phyloP scores from a whole-genome alignment of 495 filamentous ascomycete species.

The Aspergillus affinis region DNA sequence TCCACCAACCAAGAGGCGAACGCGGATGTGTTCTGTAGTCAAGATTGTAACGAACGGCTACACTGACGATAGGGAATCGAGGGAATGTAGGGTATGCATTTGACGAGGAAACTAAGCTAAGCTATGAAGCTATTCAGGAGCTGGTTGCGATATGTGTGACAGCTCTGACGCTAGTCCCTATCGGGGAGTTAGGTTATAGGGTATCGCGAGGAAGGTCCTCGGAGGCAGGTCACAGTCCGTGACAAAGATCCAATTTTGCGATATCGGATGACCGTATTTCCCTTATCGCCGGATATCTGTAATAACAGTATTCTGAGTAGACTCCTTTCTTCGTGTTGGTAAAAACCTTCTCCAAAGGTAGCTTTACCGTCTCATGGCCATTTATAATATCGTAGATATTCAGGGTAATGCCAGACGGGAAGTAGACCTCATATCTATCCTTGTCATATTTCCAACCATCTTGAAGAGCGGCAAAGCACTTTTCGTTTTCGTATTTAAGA shows the following conservation, averaged over 20 bases:
- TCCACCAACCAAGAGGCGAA: neutral
- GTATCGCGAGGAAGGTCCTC: no score
- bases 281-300: slow-evolving; percentile 1
- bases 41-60: no score
- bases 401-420: slow-evolving; percentile 6
- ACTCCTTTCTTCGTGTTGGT: slow-evolving; percentile 7
- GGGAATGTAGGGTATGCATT: no score
- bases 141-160: no score
- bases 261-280: neutral
- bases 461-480: slow-evolving; percentile 6
- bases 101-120: no score
- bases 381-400: slow-evolving; percentile 4
- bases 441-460: slow-evolving; percentile 2
- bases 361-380: neutral
- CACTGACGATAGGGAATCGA: no score
- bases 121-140: no score
- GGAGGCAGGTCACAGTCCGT: no score
- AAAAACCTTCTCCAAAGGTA: slow-evolving; percentile 6
- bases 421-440: slow-evolving; percentile 2
- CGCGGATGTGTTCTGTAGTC: no score
- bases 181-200: no score
- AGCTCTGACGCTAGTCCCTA: no score
- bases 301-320: slow-evolving; percentile 7
- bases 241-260: no score
- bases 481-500: slow-evolving; percentile 1